Base-by-base conservation (phyloP, 208 protist genomes). In the Phytomonas serpens region DNA sequence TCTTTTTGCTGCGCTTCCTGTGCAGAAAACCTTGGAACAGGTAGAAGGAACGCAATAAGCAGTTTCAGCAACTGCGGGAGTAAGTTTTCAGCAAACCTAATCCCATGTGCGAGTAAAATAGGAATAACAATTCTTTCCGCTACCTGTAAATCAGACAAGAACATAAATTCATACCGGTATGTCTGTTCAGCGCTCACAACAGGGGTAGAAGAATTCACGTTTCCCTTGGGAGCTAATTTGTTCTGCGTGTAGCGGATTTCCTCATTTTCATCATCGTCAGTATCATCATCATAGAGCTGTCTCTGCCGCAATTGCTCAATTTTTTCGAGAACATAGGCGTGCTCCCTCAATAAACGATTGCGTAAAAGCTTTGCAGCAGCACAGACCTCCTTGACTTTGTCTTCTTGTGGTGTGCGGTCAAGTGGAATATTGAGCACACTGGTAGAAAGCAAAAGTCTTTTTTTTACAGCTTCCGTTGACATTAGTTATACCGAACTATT, bases 11-110 rank as follows among this genome's bases (percentile, higher is more conserved):
- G 71, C 23, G 83, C 65, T 61, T 87, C 83, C 33, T 90, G 78
- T 0, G 76, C 71, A 4, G 86, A 90, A 75, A 84, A 85, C 0
- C 80, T 68, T 42, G 85, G 86, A 38, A 92, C 76, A n/a, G 90
- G 87, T 38, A 88, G 61, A 36, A 93, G 74, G 78, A 95, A 69
- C 23, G 86, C 79, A 4, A 84, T 79, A 5, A 95, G 65, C 27
- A 95, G 62, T 69, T 95, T 95, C 0, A 95, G 74, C n/a, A 95
- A 69, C 51, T 95, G 90, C 4, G 90, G 87, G 9, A 95, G 80
- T 27, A 95, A 73, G 19, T 77, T 80, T 16, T 83, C 75, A 47
- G 74, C 78, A 76, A 84, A 93, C 27, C 77, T 83, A 82, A 95
- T 86, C 4, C 87, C 90, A 75, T 95, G 86, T 9, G 90, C 87